A percentile compares a stretch with the other conserved stretches of the same genome.
Conservation (phyloP, 176 grass and related monocot genomes). For the Aegilops tauschii region DNA sequence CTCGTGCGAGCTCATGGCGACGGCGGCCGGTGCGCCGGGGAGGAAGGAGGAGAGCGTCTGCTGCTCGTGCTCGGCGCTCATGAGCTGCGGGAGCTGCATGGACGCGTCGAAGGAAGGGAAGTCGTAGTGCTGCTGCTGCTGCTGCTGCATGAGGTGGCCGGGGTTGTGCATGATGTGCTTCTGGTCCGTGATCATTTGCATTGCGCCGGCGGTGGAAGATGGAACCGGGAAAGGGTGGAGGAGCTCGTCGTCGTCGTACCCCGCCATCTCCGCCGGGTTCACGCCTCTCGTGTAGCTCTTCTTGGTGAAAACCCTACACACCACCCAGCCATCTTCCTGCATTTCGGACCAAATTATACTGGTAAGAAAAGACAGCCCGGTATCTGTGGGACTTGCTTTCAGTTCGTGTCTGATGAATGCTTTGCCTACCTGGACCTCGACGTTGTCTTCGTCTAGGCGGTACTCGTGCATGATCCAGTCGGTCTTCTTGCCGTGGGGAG, state of each 20-base stretch:
- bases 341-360: slow-evolving; percentile 27
- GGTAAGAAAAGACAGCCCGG: neutral
- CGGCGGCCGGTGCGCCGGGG: slow-evolving; percentile 13
- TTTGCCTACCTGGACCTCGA: slow-evolving; percentile 56
- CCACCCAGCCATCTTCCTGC: slow-evolving; percentile 99
- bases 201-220: neutral
- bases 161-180: slow-evolving; percentile 45
- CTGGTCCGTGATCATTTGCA: slow-evolving; percentile 29
- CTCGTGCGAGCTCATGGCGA: slow-evolving; percentile 47
- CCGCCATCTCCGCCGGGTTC: slow-evolving; percentile 34
- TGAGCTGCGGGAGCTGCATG: slow-evolving; percentile 86
- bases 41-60: slow-evolving; percentile 15
- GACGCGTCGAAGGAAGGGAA: slow-evolving; percentile 62
- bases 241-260: slow-evolving; percentile 57
- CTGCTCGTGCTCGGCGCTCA: slow-evolving; percentile 53
- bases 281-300: slow-evolving; percentile 65
- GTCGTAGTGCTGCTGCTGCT: slow-evolving; percentile 30
- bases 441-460: slow-evolving; percentile 59
- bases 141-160: slow-evolving; percentile 29
- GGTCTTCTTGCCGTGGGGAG: slow-evolving; percentile 89
- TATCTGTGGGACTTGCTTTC: too few relatives aligned
- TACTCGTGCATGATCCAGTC: slow-evolving; percentile 99
- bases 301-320: slow-evolving; percentile 98
- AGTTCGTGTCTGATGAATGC: neutral
- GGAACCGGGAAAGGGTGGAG: slow-evolving; percentile 31